Conservation (phyloP, 179 eudicot genomes). For the Beta macrorhiza region DNA sequence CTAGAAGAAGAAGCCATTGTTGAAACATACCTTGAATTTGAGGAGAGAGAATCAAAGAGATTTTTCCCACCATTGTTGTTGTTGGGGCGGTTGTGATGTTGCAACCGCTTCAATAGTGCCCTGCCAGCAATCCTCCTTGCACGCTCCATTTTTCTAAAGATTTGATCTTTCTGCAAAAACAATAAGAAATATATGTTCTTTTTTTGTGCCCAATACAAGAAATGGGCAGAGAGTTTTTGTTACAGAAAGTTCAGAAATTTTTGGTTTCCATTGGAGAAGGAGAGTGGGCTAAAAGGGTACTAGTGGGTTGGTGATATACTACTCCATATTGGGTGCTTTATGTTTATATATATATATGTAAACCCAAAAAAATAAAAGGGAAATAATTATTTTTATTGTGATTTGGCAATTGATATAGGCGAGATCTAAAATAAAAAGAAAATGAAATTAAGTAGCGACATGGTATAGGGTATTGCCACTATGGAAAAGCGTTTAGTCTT, state of each 20-base stretch:
- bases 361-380: neutral
- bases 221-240: slow-evolving; percentile 22
- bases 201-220: slow-evolving; percentile 12
- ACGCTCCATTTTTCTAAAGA: slow-evolving; percentile 58
- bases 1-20: slow-evolving; percentile 46
- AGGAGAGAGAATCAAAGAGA: slow-evolving; percentile 30
- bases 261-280: slow-evolving; percentile 24
- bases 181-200: neutral
- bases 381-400: neutral
- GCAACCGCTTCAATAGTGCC: slow-evolving; percentile 59
- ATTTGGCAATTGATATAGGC: neutral
- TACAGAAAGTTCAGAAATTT: slow-evolving; percentile 24
- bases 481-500: too few species aligned
- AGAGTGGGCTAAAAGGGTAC: slow-evolving; percentile 22
- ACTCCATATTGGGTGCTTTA: neutral
- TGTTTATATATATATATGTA: slow-evolving; percentile 17
- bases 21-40: slow-evolving; percentile 64
- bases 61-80: slow-evolving; percentile 19
- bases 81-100: slow-evolving; percentile 15
- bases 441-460: neutral
- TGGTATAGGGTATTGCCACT: too few species aligned
- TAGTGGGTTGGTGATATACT: slow-evolving; percentile 33
- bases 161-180: slow-evolving; percentile 27
- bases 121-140: slow-evolving; percentile 70
- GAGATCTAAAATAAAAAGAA: neutral